Base-by-base conservation (phyloP, 495 filamentous ascomycete species). In the Thozetella sp. region DNA sequence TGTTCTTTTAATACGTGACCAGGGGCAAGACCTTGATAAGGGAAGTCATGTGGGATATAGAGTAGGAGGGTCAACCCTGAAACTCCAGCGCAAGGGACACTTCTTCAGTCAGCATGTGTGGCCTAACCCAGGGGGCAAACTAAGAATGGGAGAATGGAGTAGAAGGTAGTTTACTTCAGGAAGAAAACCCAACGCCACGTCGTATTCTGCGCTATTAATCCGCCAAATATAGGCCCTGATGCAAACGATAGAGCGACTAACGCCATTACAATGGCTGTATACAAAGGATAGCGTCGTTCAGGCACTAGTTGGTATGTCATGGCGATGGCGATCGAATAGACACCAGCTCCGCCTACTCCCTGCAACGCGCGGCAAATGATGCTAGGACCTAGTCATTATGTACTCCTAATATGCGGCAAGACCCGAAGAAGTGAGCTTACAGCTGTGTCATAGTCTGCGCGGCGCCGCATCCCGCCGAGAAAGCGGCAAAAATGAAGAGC, bases 371-470 rank as follows among this genome's bases (percentile, higher is more conserved):
- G 57, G 22, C 45, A 62, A 2, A 64, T 53, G 22, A 64, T 64
- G 23, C 62, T 64, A 30, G 6, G 15, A 9, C 46, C 27, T 1
- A 53, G 26, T 63, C 25, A 20, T n/a, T n/a, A n/a, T n/a, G n/a
- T n/a, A n/a, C n/a, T n/a, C n/a, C n/a, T n/a, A n/a, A n/a, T n/a
- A n/a, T n/a, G n/a, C n/a, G n/a, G n/a, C n/a, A n/a, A n/a, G n/a
- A n/a, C n/a, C n/a, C n/a, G n/a, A n/a, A n/a, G n/a, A n/a, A n/a
- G n/a, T n/a, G n/a, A n/a, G n/a, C n/a, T n/a, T n/a, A 68, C 65
- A 68, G 37, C 53, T 68, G 63, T 4, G 26, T 50, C 22, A 66
- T 68, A 10, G 63, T 66, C 40, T 66, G 65, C 2, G 63, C 45
- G 10, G 56, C 63, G 19, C 65, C 65, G 25, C 65, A 68, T 3